These are phyloP conservation scores for Pulveroboletus sp. DNA, from an alignment of 1,284 basidiomycete genomes.

Conservation along the genomic window DNA sequence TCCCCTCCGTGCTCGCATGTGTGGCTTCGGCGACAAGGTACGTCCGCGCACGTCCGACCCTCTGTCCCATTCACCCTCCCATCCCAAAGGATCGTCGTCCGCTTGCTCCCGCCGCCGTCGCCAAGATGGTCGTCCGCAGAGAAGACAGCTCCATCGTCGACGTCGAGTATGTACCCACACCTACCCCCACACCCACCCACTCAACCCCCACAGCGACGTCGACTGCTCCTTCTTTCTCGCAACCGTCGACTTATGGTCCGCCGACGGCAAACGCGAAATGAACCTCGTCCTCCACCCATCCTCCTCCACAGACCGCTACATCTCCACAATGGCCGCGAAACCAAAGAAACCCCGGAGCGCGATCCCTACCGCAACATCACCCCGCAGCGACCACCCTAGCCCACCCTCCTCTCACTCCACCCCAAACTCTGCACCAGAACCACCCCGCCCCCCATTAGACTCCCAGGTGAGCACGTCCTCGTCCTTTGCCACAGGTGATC, in stretches of 20 bases:
- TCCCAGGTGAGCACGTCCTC: constrained; percentile 25
- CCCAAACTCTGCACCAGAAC: constrained; percentile 28
- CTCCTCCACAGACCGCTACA: constrained; percentile 62
- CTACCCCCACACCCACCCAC: constrained; percentile 12
- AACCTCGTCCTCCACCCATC: constrained; percentile 86
- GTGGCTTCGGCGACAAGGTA: constrained; percentile 93
- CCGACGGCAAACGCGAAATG: constrained; percentile 74
- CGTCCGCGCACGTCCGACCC: constrained; percentile 17
- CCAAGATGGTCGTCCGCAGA: constrained; percentile 69
- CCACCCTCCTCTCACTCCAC: constrained; percentile 33
- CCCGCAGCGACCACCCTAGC: constrained; percentile 39
- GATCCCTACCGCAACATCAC: constrained; percentile 35
- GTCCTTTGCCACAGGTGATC: not conserved
- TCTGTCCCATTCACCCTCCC: constrained; percentile 10
- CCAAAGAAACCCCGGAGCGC: constrained; percentile 43
- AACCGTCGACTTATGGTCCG: constrained; percentile 86
- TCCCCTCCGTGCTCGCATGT: constrained; percentile 86
- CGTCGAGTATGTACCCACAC: constrained; percentile 58
- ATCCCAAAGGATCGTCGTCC: constrained; percentile 77
- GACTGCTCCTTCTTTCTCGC: constrained; percentile 85
- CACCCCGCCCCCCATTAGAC: constrained; percentile 27
- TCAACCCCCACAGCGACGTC: constrained; percentile 55
- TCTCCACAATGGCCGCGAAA: constrained; percentile 52
- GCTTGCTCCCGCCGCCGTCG: constrained; percentile 85
- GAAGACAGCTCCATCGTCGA: constrained; percentile 69